These are phyloP conservation scores for Huiozyma naganishii DNA, from an alignment of 805 yeast genomes.

Conservation along the genomic window DNA sequence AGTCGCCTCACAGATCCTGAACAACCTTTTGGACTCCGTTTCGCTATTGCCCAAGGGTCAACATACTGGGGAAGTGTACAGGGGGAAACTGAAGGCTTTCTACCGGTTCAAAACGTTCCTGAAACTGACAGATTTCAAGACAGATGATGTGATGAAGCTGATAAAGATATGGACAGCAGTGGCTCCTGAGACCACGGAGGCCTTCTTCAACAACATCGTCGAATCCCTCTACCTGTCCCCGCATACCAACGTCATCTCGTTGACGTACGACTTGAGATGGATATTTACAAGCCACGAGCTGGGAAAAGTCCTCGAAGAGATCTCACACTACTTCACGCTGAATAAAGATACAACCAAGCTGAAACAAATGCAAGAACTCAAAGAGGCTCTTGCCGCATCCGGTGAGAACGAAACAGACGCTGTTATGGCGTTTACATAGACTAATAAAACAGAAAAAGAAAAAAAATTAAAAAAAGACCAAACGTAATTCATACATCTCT, in stretches of 20 bases:
- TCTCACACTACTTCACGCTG: background rate
- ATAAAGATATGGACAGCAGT: constrained; percentile 16
- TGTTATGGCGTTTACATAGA: background rate
- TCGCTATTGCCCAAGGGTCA: constrained; percentile 5
- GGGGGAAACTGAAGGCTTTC: constrained; percentile 15
- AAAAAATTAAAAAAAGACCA: no score
- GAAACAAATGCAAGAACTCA: background rate
- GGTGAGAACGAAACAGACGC: background rate
- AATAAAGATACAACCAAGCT: background rate
- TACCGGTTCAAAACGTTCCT: constrained; percentile 20
- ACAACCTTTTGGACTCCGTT: constrained; percentile 18
- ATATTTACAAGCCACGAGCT: background rate
- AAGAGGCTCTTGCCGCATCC: background rate
- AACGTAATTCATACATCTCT: no score
- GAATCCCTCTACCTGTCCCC: constrained; percentile 19
- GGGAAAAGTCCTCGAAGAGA: background rate
- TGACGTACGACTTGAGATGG: constrained; percentile 11
- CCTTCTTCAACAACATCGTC: constrained; percentile 23
- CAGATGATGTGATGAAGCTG: constrained; percentile 13
- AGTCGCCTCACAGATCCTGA: constrained; percentile 17
- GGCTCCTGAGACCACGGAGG: constrained; percentile 12
- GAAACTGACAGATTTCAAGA: constrained; percentile 12
- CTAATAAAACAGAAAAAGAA: no score
- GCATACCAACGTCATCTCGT: background rate
- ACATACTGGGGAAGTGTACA: background rate